These are phyloP conservation scores for Coffea eugenioides DNA, from an alignment of 257 asterid genomes.

Conservation along the genomic window DNA sequence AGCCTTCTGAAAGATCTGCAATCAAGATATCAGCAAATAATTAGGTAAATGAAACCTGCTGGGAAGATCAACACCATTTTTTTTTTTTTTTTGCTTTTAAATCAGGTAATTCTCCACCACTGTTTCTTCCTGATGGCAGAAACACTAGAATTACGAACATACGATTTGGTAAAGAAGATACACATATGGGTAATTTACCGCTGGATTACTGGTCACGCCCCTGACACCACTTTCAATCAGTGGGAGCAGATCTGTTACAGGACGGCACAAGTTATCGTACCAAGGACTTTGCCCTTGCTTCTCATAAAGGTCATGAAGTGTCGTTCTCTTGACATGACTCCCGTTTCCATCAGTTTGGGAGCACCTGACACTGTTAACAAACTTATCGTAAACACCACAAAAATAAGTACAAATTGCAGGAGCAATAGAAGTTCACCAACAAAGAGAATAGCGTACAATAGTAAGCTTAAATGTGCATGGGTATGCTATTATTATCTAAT, in stretches of 20 bases:
- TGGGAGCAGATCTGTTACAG: conserved; percentile 95
- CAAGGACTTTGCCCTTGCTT: conserved; percentile 98
- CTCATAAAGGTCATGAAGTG: conserved; percentile 95
- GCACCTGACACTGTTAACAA: conserved; percentile 66
- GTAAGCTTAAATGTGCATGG: neutral
- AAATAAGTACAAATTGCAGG: neutral
- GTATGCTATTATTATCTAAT: neutral
- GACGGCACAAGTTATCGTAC: conserved; percentile 96
- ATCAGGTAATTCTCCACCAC: neutral
- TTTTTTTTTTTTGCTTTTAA: neutral
- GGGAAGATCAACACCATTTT: neutral
- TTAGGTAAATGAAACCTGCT: neutral
- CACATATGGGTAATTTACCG: conserved; percentile 44
- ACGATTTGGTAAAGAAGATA: neutral
- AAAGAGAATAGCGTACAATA: neutral
- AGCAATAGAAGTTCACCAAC: neutral
- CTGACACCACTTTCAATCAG: conserved; percentile 88
- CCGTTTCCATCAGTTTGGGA: conserved; percentile 75
- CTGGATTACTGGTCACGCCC: conserved; percentile 99
- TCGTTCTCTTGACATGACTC: conserved; percentile 62
- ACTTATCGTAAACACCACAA: neutral
- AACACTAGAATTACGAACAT: neutral
- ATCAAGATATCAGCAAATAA: conserved; percentile 7
- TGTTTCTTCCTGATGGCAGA: neutral
- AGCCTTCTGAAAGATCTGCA: conserved; percentile 98